These are phyloP conservation scores for Neonectria magnoliae DNA, from an alignment of 2,329 filamentous ascomycete genomes.

Conservation along the genomic window DNA sequence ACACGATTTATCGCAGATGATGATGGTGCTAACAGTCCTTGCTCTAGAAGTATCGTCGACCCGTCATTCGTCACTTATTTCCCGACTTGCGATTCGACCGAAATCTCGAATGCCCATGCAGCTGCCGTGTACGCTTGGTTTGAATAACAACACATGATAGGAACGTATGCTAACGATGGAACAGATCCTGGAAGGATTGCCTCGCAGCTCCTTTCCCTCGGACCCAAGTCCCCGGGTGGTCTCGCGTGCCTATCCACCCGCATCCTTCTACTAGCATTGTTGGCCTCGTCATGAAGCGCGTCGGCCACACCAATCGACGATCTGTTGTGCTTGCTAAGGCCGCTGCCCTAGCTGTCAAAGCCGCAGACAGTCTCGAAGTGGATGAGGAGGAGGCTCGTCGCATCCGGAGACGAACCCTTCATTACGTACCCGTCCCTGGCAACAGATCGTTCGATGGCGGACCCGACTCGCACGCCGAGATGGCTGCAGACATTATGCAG, in stretches of 20 bases:
- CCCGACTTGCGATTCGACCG: slow-evolving; percentile 27
- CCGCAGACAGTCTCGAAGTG: slow-evolving; percentile 13
- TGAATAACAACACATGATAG: not conserved
- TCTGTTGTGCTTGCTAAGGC: not conserved
- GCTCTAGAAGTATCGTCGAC: slow-evolving; percentile 35
- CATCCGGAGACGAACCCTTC: slow-evolving; percentile 18
- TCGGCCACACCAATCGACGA: slow-evolving; percentile 29
- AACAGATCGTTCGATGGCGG: slow-evolving; percentile 14
- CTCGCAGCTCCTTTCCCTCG: slow-evolving; percentile 32
- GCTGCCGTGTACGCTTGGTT: slow-evolving; percentile 31
- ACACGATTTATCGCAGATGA: not conserved
- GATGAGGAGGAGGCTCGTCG: slow-evolving; percentile 21
- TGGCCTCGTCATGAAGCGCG: slow-evolving; percentile 48
- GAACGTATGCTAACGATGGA: slow-evolving; percentile 24
- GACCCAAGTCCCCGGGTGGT: slow-evolving; percentile 44
- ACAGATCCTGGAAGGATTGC: slow-evolving; percentile 38
- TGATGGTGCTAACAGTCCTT: slow-evolving; percentile 29
- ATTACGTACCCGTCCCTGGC: not conserved
- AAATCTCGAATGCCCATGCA: slow-evolving; percentile 11
- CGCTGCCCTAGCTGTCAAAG: not conserved
- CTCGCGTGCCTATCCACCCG: slow-evolving; percentile 43
- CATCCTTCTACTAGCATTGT: slow-evolving; percentile 36
- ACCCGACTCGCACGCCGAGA: slow-evolving; percentile 20
- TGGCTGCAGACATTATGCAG: slow-evolving; percentile 32
- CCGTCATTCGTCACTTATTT: slow-evolving; percentile 43